These are phyloP conservation scores for Vaccinium macrocarpon DNA, from an alignment of 148 eudicot genomes.

Conservation along the genomic window DNA sequence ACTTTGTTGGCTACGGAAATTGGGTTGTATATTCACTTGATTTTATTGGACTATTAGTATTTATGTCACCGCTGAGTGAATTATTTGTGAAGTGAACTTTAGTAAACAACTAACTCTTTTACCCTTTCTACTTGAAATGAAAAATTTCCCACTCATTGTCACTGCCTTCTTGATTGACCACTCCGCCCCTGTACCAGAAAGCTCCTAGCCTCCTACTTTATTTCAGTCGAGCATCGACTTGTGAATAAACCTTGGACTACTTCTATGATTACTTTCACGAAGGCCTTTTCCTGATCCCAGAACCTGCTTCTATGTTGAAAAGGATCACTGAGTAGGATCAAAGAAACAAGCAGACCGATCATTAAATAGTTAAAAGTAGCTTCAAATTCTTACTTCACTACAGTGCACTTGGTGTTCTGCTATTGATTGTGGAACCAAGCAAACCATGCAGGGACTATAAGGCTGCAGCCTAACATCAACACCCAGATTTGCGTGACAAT, in stretches of 20 bases:
- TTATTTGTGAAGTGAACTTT: neutral
- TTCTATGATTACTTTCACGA: neutral
- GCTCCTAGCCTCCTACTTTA: neutral
- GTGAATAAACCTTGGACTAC: neutral
- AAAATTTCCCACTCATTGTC: neutral
- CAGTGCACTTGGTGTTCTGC: neutral
- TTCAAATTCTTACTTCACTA: neutral
- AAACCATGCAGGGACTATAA: neutral
- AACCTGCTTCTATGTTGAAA: neutral
- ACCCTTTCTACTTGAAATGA: neutral
- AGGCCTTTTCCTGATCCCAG: neutral
- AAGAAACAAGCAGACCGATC: neutral
- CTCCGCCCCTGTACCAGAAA: neutral
- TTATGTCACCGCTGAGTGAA: slow-evolving; percentile 2
- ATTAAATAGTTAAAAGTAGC: neutral
- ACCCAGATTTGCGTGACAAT: neutral
- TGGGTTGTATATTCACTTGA: neutral
- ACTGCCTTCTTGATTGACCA: neutral
- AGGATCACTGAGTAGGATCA: neutral
- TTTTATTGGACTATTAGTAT: neutral
- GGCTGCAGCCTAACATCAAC: neutral
- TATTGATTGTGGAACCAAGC: neutral
- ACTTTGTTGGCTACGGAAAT: neutral
- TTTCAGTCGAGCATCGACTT: neutral
- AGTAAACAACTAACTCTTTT: neutral